Percentiles rank a stretch among this genome's conserved stretches.
These are phyloP conservation scores for Colletotrichum magnum DNA, from an alignment of 2,329 filamentous ascomycete genomes.

Conservation along the genomic window DNA sequence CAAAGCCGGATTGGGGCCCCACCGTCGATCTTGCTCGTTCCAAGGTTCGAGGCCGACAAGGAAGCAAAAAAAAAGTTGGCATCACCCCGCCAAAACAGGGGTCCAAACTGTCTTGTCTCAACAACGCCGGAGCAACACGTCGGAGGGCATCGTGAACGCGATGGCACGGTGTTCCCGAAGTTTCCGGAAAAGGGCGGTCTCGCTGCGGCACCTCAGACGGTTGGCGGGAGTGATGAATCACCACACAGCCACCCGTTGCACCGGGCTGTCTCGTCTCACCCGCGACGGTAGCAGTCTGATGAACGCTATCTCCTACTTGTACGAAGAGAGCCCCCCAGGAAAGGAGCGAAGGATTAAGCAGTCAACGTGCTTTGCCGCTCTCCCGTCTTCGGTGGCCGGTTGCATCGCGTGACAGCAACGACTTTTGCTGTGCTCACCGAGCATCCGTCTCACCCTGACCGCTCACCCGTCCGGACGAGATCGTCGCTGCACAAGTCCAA, in stretches of 20 bases:
- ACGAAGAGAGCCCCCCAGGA: neutral
- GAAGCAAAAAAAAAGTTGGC: conserved; percentile 34
- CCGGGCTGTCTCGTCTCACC: neutral
- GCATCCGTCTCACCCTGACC: conserved; percentile 26
- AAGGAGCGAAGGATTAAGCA: neutral
- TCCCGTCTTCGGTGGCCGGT: conserved; percentile 1
- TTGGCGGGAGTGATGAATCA: conserved; percentile 22
- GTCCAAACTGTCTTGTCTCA: conserved; percentile 9
- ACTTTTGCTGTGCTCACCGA: conserved; percentile 13
- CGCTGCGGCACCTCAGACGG: conserved; percentile 1
- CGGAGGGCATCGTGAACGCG: conserved; percentile 32
- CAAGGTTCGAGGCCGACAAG: conserved; percentile 31
- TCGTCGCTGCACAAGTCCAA: conserved; percentile 31
- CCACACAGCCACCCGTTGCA: neutral
- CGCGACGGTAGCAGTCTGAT: neutral
- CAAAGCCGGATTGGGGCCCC: conserved; percentile 10
- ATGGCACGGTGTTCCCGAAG: conserved; percentile 12
- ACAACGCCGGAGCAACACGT: conserved; percentile 20
- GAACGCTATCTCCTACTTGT: neutral
- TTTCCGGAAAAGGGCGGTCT: conserved; percentile 10
- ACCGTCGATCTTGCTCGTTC: conserved; percentile 37
- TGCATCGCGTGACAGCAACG: conserved; percentile 15
- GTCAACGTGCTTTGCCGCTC: neutral
- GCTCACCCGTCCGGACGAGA: conserved; percentile 1
- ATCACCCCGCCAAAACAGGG: conserved; percentile 23